Conservation (phyloP, 768 basidiomycete genomes). For the Podaxis carcinomalis region DNA sequence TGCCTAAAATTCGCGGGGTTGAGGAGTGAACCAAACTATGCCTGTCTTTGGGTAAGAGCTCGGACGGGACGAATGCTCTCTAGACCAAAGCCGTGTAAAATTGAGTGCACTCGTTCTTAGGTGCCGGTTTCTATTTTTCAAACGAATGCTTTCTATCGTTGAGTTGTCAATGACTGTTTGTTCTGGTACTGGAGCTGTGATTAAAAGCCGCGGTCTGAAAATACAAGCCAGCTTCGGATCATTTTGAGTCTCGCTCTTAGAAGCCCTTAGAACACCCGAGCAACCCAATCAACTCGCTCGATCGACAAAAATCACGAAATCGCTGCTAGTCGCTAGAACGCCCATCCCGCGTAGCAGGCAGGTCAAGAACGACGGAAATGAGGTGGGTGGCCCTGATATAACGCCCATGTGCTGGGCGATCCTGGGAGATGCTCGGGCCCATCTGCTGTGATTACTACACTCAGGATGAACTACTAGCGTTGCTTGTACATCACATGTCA, state of each 20-base stretch:
- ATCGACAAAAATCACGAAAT: background rate
- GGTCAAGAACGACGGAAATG: too few relatives aligned
- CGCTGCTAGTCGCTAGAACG: too few relatives aligned
- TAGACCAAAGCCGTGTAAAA: background rate
- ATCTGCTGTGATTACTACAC: background rate
- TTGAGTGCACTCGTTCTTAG: background rate
- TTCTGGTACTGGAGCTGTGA: background rate
- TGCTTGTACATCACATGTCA: background rate
- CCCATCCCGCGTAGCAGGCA: too few relatives aligned
- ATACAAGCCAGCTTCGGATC: background rate
- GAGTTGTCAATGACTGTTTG: background rate
- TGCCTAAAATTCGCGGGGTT: background rate
- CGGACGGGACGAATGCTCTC: background rate
- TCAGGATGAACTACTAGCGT: background rate
- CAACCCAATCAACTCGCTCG: background rate
- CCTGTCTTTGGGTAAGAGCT: background rate
- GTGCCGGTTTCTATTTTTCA: background rate
- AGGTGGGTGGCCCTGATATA: too few relatives aligned
- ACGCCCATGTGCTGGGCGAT: too few relatives aligned
- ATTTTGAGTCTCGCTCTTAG: background rate
- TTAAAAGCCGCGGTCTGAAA: background rate
- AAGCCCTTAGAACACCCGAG: background rate
- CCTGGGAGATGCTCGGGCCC: too few relatives aligned
- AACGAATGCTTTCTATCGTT: background rate
- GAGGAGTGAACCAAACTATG: background rate